A percentile compares a stretch with the other conserved stretches of the same genome.
phyloP scores from a whole-genome alignment of 495 filamentous ascomycete genomes.

The Aspergillus incahuasiensis region DNA sequence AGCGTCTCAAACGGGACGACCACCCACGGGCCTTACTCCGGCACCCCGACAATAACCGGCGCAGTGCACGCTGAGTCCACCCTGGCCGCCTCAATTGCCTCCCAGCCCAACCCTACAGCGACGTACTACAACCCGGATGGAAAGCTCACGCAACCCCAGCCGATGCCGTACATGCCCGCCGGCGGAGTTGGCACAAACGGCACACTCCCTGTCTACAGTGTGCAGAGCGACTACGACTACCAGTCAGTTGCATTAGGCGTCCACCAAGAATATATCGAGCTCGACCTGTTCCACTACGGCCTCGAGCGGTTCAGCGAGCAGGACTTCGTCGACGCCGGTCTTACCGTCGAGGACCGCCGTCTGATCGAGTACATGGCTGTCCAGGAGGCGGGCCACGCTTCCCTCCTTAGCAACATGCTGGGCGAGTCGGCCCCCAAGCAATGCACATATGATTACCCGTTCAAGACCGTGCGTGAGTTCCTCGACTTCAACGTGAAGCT shows the following conservation, averaged over 20 bases:
- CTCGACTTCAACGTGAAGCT: slow-evolving; percentile 84
- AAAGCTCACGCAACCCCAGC: slow-evolving; percentile 54
- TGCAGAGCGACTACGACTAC: slow-evolving; percentile 70
- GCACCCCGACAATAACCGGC: slow-evolving; percentile 53
- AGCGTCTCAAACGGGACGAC: neutral
- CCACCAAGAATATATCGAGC: slow-evolving; percentile 83
- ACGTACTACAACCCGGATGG: slow-evolving; percentile 69
- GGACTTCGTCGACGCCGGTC: slow-evolving; percentile 65
- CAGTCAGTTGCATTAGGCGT: slow-evolving; percentile 64
- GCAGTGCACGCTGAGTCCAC: slow-evolving; percentile 50
- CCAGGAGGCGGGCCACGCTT: slow-evolving; percentile 79
- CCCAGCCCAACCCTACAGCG: slow-evolving; percentile 36
- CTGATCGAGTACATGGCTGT: slow-evolving; percentile 81
- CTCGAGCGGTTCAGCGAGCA: slow-evolving; percentile 63
- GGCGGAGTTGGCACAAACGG: slow-evolving; percentile 83
- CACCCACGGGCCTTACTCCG: slow-evolving; percentile 52
- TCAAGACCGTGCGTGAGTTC: slow-evolving; percentile 69
- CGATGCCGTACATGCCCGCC: slow-evolving; percentile 67
- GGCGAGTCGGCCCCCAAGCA: slow-evolving; percentile 61
- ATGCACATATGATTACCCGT: slow-evolving; percentile 82
- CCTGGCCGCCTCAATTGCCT: slow-evolving; percentile 41
- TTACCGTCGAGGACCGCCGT: slow-evolving; percentile 62
- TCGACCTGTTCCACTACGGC: slow-evolving; percentile 84
- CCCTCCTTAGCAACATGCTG: slow-evolving; percentile 75
- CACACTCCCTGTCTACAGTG: slow-evolving; percentile 63